Percentiles rank a stretch among this genome's conserved stretches.
These are phyloP conservation scores for Eimeria tenella DNA, from an alignment of 169 alveolate genomes.

Conservation along the genomic window DNA sequence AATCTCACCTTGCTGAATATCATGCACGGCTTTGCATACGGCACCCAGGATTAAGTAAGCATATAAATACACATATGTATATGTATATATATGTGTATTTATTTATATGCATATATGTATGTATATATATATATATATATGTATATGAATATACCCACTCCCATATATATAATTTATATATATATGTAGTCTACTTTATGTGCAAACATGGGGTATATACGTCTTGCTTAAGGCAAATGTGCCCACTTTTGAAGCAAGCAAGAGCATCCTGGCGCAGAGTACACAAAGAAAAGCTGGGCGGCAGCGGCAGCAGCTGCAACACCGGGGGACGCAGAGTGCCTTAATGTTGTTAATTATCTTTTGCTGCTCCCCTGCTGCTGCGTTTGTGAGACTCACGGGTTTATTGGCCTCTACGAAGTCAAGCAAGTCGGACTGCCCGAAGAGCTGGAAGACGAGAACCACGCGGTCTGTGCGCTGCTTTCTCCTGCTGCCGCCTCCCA, in stretches of 20 bases:
- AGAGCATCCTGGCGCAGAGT: neutral
- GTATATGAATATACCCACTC: neutral
- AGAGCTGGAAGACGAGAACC: slow-evolving; percentile 55
- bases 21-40: no score
- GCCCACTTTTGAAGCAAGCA: neutral
- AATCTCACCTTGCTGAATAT: no score
- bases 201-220: no score
- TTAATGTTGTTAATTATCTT: no score
- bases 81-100: neutral
- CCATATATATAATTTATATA: no score
- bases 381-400: neutral
- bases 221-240: no score
- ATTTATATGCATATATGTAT: no score
- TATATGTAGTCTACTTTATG: no score
- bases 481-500: slow-evolving; percentile 4
- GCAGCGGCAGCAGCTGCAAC: neutral
- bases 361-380: no score
- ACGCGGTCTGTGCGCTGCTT: slow-evolving; percentile 12
- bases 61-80: neutral
- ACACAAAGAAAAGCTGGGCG: neutral
- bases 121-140: no score
- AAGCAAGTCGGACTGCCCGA: slow-evolving; percentile 76
- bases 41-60: neutral
- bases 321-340: no score
- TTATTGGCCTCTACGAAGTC: slow-evolving; percentile 82